Conservation (phyloP, 2,329 filamentous ascomycete species). For the Neofusicoccum umdonicola region DNA sequence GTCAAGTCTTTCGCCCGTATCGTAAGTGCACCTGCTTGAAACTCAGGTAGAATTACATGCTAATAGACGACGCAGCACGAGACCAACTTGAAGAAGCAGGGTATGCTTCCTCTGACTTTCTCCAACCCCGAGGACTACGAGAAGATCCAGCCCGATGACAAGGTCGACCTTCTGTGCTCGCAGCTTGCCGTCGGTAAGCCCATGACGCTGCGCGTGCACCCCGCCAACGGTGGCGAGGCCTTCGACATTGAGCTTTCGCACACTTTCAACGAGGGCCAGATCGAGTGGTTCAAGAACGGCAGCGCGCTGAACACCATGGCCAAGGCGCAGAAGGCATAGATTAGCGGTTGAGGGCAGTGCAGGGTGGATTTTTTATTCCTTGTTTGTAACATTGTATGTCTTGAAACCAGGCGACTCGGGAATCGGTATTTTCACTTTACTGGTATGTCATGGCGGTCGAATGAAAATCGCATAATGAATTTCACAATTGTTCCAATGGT, state of each 20-base stretch:
- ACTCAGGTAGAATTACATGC: slow-evolving; percentile 14
- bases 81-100: slow-evolving; percentile 99
- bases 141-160: slow-evolving; percentile 90
- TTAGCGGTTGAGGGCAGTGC: background rate
- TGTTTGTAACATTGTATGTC: slow-evolving; percentile 18
- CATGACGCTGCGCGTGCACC: slow-evolving; percentile 86
- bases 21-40: slow-evolving; percentile 38
- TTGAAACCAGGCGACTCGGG: slow-evolving; percentile 16
- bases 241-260: slow-evolving; percentile 85
- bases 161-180: slow-evolving; percentile 84
- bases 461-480: slow-evolving; percentile 16
- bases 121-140: slow-evolving; percentile 94
- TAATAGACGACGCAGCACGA: slow-evolving; percentile 63
- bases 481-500: background rate
- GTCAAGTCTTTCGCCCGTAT: slow-evolving; percentile 96
- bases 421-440: slow-evolving; percentile 15
- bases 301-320: slow-evolving; percentile 98
- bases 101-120: slow-evolving; percentile 98
- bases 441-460: slow-evolving; percentile 15
- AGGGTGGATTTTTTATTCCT: slow-evolving; percentile 4
- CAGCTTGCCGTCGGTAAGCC: slow-evolving; percentile 91
- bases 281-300: slow-evolving; percentile 99
- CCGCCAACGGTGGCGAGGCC: slow-evolving; percentile 70
- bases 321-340: slow-evolving; percentile 51
- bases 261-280: slow-evolving; percentile 97